Percentiles rank a stretch among this genome's conserved stretches.
phyloP scores from a whole-genome alignment of 139 green algal species.

The Chlamydomonas schloesseri region DNA sequence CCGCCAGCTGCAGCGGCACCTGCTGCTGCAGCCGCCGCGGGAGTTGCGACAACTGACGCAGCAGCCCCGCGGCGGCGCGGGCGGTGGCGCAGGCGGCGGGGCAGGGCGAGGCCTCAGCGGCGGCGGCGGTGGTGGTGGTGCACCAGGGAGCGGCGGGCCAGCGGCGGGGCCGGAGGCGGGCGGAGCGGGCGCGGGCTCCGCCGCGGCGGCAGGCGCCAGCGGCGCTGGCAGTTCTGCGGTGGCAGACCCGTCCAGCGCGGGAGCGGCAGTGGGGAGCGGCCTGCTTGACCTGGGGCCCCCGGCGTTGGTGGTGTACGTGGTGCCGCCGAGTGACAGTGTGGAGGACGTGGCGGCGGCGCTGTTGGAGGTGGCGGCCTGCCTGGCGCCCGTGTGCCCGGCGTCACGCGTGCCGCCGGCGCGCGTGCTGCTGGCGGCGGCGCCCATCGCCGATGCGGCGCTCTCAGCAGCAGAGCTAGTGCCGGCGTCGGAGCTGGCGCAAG shows the following conservation, averaged over 20 bases:
- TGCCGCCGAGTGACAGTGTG: not conserved
- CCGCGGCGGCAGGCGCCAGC: no score
- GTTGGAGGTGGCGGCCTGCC: slow-evolving; percentile 21
- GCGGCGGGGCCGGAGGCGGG: no score
- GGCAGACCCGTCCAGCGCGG: not conserved
- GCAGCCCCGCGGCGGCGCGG: not conserved
- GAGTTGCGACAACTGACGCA: not conserved
- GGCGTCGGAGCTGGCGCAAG: no score
- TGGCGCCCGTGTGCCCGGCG: slow-evolving; percentile 7
- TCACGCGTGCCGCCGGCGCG: not conserved
- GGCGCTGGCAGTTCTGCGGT: no score
- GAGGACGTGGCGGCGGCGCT: slow-evolving; percentile 18
- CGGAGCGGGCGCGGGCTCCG: no score
- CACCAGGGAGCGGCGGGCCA: no score
- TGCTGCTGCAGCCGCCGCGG: slow-evolving; percentile 4
- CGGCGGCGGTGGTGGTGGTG: no score
- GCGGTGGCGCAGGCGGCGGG: no score
- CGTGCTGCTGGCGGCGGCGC: not conserved
- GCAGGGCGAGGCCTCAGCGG: no score
- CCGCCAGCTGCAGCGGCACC: slow-evolving; percentile 33
- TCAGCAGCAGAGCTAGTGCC: no score
- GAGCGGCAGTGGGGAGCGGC: not conserved
- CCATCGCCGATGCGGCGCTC: no score
- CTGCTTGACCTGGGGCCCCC: not conserved
- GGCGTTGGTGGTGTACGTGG: slow-evolving; percentile 38